Percentiles rank a stretch among this genome's conserved stretches.
phyloP scores from a whole-genome alignment of 1,284 basidiomycete species.

The Mrakiaceae sp. region DNA sequence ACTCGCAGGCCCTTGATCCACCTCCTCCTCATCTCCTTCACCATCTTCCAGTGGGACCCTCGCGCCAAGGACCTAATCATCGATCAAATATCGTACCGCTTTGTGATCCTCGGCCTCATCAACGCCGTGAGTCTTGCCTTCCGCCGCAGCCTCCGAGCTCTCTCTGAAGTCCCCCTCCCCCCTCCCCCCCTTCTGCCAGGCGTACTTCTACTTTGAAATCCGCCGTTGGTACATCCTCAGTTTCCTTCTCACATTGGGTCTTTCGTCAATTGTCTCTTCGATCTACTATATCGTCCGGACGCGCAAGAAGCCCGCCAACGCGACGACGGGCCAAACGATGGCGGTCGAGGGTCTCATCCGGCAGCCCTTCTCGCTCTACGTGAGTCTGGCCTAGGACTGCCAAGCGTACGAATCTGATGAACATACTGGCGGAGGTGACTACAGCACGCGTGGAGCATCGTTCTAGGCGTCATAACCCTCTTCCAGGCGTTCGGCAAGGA shows the following conservation, averaged over 20 bases:
- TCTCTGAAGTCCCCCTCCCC: neutral
- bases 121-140: slow-evolving; percentile 43
- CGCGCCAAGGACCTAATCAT: slow-evolving; percentile 60
- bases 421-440: neutral
- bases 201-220: slow-evolving; percentile 51
- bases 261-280: slow-evolving; percentile 1
- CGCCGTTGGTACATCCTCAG: slow-evolving; percentile 40
- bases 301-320: slow-evolving; percentile 55
- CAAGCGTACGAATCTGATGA: neutral
- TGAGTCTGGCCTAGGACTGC: neutral
- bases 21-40: slow-evolving; percentile 62
- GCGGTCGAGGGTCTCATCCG: slow-evolving; percentile 49
- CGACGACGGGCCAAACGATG: slow-evolving; percentile 40
- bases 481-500: slow-evolving; percentile 76
- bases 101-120: slow-evolving; percentile 62
- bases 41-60: slow-evolving; percentile 72
- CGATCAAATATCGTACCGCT: slow-evolving; percentile 68
- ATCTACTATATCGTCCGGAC: slow-evolving; percentile 73
- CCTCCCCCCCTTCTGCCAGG: neutral
- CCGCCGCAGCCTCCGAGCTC: neutral
- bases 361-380: slow-evolving; percentile 70
- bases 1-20: slow-evolving; percentile 55
- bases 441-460: slow-evolving; percentile 70
- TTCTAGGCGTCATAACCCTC: slow-evolving; percentile 65
- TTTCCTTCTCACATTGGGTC: slow-evolving; percentile 11